Percentiles rank a stretch among this genome's conserved stretches.
These are phyloP conservation scores for Cladosporium austrohemisphaericum DNA, from an alignment of 2,329 filamentous ascomycete genomes.

Conservation along the genomic window DNA sequence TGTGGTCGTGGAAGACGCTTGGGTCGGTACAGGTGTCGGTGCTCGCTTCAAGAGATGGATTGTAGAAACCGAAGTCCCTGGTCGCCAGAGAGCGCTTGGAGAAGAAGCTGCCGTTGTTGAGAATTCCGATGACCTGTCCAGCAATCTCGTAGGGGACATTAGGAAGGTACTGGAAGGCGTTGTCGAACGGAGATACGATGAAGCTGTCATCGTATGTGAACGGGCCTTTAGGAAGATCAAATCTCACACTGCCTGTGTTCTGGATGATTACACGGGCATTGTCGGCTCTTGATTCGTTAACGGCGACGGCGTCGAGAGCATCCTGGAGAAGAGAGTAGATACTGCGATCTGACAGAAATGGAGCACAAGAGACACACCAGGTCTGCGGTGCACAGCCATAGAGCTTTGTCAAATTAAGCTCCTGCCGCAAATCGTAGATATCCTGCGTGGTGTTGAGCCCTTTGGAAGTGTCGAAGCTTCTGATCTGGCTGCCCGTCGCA, in stretches of 20 bases:
- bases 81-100: conserved; percentile 33
- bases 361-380: conserved; percentile 56
- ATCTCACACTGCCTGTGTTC: conserved; percentile 60
- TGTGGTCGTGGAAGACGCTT: conserved; percentile 31
- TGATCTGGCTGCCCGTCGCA: conserved; percentile 47
- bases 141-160: conserved; percentile 51
- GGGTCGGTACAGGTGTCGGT: conserved; percentile 50
- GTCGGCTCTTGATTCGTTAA: conserved; percentile 50
- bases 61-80: conserved; percentile 35
- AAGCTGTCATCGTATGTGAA: conserved; percentile 55
- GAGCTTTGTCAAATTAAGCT: conserved; percentile 51
- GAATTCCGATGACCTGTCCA: conserved; percentile 36
- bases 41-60: conserved; percentile 31
- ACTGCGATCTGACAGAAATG: conserved; percentile 50
- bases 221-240: conserved; percentile 60
- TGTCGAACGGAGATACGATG: conserved; percentile 55
- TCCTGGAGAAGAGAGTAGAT: conserved; percentile 54
- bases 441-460: conserved; percentile 47
- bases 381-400: conserved; percentile 12
- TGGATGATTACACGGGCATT: conserved; percentile 55
- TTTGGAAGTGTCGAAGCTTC: conserved; percentile 48
- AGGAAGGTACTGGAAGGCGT: conserved; percentile 52
- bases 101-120: conserved; percentile 44
- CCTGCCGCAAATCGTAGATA: conserved; percentile 50
- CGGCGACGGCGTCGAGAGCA: conserved; percentile 50